phyloP scores from a whole-genome alignment of 1,284 basidiomycete genomes.

The Inonotus hispidus region DNA sequence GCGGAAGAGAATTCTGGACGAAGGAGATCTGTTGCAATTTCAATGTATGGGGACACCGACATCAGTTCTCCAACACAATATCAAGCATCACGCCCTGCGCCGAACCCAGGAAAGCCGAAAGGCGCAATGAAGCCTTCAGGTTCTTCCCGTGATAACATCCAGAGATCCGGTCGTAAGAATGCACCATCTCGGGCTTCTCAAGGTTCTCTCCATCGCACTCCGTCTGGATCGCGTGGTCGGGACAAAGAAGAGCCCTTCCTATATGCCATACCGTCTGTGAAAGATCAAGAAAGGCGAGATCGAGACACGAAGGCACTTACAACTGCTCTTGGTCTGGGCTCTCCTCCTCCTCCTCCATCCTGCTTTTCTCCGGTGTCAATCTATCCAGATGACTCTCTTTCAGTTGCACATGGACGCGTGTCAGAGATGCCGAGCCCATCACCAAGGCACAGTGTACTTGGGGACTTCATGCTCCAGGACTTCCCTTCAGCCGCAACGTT shows the following conservation, averaged over 20 bases:
- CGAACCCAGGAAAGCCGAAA: constrained; percentile 13
- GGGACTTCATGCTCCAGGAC: constrained; percentile 56
- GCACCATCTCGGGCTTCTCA: neutral
- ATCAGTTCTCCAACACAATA: constrained; percentile 12
- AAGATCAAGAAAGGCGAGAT: constrained; percentile 40
- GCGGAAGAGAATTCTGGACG: constrained; percentile 6
- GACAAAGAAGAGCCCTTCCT: constrained; percentile 28
- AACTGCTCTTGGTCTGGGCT: constrained; percentile 45
- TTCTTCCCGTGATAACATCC: constrained; percentile 5
- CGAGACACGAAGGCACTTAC: constrained; percentile 48
- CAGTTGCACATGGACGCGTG: constrained; percentile 41
- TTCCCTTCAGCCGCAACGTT: constrained; percentile 32
- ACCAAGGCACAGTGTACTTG: constrained; percentile 43
- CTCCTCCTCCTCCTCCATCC: constrained; percentile 26
- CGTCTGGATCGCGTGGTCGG: constrained; percentile 24
- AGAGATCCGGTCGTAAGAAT: constrained; percentile 4
- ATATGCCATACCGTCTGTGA: constrained; percentile 31
- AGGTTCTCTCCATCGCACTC: constrained; percentile 20
- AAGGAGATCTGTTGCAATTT: neutral
- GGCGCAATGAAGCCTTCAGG: constrained; percentile 9
- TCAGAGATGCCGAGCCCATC: constrained; percentile 18
- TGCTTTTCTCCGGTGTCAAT: constrained; percentile 49
- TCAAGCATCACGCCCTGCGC: constrained; percentile 16
- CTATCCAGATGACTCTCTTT: constrained; percentile 68
- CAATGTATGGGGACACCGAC: constrained; percentile 5